These are phyloP conservation scores for Trichoderma orchidacearum DNA, from an alignment of 495 filamentous ascomycete species.

Conservation along the genomic window DNA sequence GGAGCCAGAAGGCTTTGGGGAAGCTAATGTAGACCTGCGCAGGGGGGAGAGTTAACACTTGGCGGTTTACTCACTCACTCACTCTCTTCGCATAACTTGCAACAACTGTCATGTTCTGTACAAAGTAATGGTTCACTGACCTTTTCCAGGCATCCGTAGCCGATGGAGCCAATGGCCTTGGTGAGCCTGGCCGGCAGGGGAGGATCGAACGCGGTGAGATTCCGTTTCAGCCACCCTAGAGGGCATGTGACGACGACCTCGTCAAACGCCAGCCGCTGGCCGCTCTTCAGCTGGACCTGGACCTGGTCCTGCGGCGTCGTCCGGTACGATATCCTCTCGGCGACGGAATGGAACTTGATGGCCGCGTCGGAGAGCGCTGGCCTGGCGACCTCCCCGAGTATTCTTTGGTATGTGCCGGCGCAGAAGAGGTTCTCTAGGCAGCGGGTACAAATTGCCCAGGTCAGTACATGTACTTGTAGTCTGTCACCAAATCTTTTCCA, in stretches of 20 bases:
- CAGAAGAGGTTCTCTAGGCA: conserved; percentile 71
- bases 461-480: no score
- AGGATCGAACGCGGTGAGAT: conserved; percentile 57
- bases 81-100: no score
- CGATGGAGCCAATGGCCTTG: conserved; percentile 62
- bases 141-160: conserved; percentile 86
- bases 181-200: conserved; percentile 48
- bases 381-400: conserved; percentile 54
- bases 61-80: not conserved
- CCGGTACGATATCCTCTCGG: conserved; percentile 32
- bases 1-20: conserved; percentile 47
- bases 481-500: no score
- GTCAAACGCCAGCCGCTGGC: conserved; percentile 49
- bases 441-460: no score
- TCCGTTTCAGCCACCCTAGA: conserved; percentile 77
- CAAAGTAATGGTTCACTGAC: conserved; percentile 20
- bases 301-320: conserved; percentile 24
- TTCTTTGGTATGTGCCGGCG: conserved; percentile 69
- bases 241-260: conserved; percentile 77
- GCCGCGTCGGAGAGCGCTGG: conserved; percentile 47
- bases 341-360: conserved; percentile 38
- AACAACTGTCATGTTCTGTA: no score
- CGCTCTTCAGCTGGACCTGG: conserved; percentile 40
- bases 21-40: conserved; percentile 71
- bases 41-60: not conserved